A percentile compares a stretch with the other conserved stretches of the same genome.
Conservation (phyloP, 345 rosid species). For the Passiflora organensis region DNA sequence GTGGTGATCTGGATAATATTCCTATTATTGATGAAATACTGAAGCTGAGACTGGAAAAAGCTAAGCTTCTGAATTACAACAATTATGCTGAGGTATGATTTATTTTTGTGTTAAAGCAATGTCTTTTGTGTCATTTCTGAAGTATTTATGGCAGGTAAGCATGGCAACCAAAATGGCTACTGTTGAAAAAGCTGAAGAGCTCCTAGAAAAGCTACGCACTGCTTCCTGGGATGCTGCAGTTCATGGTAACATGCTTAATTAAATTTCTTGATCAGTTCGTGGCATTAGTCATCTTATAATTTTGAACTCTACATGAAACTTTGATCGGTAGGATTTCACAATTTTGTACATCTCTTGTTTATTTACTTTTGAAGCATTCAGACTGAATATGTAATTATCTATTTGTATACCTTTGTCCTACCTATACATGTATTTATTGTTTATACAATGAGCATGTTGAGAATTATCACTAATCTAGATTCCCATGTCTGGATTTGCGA, state of each 20-base stretch:
- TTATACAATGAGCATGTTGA: too few species aligned
- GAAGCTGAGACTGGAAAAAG: conserved; percentile 75
- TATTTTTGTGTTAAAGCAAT: conserved; percentile 4
- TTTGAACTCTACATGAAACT: not conserved
- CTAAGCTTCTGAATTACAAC: conserved; percentile 70
- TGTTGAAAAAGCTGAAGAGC: conserved; percentile 71
- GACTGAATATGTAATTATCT: too few species aligned
- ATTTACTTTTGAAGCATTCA: not conserved
- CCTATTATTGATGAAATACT: conserved; percentile 63
- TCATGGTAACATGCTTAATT: conserved; percentile 46
- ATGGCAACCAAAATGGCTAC: conserved; percentile 97
- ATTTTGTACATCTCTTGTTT: conserved; percentile 1
- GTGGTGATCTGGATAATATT: conserved; percentile 76
- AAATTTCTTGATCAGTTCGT: not conserved
- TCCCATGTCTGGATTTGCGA: too few species aligned
- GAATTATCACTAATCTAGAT: too few species aligned
- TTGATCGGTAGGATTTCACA: not conserved
- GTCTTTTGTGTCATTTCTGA: conserved; percentile 15
- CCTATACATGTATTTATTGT: too few species aligned
- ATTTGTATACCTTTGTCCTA: too few species aligned
- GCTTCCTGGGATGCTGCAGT: conserved; percentile 91
- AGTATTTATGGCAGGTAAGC: conserved; percentile 53
- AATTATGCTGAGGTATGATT: conserved; percentile 77
- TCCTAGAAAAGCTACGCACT: conserved; percentile 71
- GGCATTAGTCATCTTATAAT: not conserved